Conservation (phyloP, 1,284 basidiomycete genomes). For the Kalmanozyma brasiliensis region DNA sequence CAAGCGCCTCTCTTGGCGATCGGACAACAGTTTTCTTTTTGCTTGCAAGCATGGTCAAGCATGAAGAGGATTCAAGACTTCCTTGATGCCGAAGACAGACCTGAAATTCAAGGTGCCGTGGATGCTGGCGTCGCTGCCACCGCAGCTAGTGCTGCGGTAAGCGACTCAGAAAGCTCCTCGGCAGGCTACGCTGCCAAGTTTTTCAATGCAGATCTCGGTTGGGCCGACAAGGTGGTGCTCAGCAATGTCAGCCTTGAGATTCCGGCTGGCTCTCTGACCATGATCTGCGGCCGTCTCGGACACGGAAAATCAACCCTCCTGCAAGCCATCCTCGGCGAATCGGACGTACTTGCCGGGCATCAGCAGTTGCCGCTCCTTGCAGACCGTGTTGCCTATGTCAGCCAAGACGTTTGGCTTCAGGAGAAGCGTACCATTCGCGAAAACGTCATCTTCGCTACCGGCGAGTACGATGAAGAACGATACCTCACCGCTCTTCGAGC, state of each 20-base stretch:
- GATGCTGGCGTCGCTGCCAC: constrained; percentile 6
- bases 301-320: constrained; percentile 63
- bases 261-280: constrained; percentile 37
- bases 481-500: constrained; percentile 53
- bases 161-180: not conserved
- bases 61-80: constrained; percentile 56
- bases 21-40: constrained; percentile 53
- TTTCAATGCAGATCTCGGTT: constrained; percentile 36
- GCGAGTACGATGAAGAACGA: constrained; percentile 49
- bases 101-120: constrained; percentile 19
- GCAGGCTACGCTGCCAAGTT: constrained; percentile 33
- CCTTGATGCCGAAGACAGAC: constrained; percentile 32
- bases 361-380: constrained; percentile 32
- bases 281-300: constrained; percentile 62
- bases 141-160: not conserved
- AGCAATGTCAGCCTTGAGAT: constrained; percentile 45
- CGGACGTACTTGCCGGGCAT: constrained; percentile 45
- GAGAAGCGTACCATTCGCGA: constrained; percentile 54
- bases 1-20: constrained; percentile 49
- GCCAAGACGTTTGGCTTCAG: constrained; percentile 61
- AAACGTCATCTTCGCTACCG: constrained; percentile 60
- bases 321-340: constrained; percentile 59
- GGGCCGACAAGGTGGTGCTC: constrained; percentile 26
- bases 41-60: constrained; percentile 53
- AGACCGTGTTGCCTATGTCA: constrained; percentile 53